A percentile compares a stretch with the other conserved stretches of the same genome.
phyloP scores from a whole-genome alignment of 2,329 filamentous ascomycete species.

The Aureobasidium sp. region DNA sequence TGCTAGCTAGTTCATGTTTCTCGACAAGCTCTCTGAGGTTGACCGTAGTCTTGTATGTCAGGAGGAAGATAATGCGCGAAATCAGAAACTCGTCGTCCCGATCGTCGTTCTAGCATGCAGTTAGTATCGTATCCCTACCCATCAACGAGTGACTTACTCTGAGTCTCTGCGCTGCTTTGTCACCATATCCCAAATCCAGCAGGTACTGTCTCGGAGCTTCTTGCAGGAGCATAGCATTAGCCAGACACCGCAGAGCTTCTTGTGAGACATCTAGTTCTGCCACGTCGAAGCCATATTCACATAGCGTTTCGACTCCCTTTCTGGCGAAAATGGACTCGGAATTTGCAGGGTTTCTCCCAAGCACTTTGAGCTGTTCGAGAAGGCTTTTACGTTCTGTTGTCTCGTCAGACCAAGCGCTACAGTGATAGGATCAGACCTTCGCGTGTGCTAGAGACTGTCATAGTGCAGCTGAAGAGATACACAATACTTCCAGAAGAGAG shows the following conservation, averaged over 20 bases:
- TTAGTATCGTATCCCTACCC: not conserved
- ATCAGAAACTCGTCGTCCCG: conserved; percentile 80
- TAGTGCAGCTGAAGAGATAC: no score
- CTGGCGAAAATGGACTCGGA: conserved; percentile 79
- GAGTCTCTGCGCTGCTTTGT: conserved; percentile 61
- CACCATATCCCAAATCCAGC: conserved; percentile 59
- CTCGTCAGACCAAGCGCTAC: not conserved
- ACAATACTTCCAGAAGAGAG: no score
- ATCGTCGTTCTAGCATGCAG: conserved; percentile 48
- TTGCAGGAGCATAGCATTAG: conserved; percentile 71
- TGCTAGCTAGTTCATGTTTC: conserved; percentile 57
- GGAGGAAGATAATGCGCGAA: conserved; percentile 70
- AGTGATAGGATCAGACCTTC: not conserved
- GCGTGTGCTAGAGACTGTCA: no score
- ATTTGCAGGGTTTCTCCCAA: conserved; percentile 62
- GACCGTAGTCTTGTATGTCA: conserved; percentile 67
- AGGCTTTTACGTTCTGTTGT: conserved; percentile 51
- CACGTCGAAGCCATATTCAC: conserved; percentile 64
- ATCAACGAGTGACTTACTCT: conserved; percentile 36
- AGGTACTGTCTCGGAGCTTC: conserved; percentile 62
- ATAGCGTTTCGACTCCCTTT: conserved; percentile 67
- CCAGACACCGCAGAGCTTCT: conserved; percentile 72
- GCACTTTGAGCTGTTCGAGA: conserved; percentile 62
- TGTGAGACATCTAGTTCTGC: conserved; percentile 55
- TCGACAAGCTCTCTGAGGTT: conserved; percentile 58